Percentiles rank a stretch among this genome's conserved stretches.
Evolutionary conservation across 2,329 filamentous ascomycete genomes (phyloP).

Genomic region (Endothia cerciana): DNA sequence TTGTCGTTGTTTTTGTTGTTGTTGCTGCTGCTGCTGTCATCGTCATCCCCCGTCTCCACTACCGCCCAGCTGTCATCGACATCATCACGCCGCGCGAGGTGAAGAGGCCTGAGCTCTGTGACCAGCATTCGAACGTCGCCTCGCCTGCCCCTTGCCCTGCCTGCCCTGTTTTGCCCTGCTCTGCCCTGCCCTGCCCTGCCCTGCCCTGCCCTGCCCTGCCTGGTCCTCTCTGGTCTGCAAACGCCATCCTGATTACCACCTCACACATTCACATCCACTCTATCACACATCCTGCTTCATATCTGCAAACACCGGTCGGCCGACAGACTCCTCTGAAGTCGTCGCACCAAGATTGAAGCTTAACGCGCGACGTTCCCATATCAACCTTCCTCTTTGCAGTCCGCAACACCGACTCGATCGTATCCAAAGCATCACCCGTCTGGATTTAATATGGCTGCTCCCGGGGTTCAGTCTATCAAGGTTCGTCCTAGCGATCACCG

Average conservation of each 20-base stretch:
- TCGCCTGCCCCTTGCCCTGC: not conserved
- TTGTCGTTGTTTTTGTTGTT: not conserved
- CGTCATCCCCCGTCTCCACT: not conserved
- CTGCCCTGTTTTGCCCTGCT: not conserved
- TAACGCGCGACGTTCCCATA: not conserved
- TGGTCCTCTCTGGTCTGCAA: slow-evolving; percentile 12
- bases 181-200: too few species aligned
- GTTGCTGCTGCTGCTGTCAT: not conserved
- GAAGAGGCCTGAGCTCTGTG: slow-evolving; percentile 6
- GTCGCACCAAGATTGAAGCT: slow-evolving; percentile 4
- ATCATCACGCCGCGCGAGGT: not conserved
- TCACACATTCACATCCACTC: slow-evolving; percentile 16
- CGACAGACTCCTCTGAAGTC: not conserved
- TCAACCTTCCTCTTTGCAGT: slow-evolving; percentile 4
- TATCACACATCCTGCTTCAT: slow-evolving; percentile 16
- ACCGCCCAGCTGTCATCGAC: not conserved
- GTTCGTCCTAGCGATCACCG: slow-evolving; percentile 51
- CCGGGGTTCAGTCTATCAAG: slow-evolving; percentile 90
- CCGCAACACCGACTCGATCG: not conserved
- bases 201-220: slow-evolving; percentile 9
- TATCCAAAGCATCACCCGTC: slow-evolving; percentile 14
- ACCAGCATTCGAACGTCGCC: not conserved
- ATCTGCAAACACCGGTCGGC: slow-evolving; percentile 10
- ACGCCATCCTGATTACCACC: slow-evolving; percentile 13
- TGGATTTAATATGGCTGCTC: slow-evolving; percentile 71